Base-by-base conservation (phyloP, 257 asterid species). In the Phtheirospermum japonicum region DNA sequence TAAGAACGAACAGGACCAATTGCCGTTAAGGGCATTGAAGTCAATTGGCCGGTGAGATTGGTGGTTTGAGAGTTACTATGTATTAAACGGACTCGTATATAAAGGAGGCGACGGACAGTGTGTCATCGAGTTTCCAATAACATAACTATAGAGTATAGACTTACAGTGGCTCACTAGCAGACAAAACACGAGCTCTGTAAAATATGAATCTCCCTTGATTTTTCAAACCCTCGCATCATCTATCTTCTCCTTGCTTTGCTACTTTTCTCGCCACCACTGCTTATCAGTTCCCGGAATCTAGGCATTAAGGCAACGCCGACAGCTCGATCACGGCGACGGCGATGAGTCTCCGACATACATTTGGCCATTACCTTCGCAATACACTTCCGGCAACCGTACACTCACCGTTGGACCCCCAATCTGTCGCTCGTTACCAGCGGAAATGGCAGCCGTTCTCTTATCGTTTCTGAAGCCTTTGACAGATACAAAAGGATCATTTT, bases 321-420 rank as follows among this genome's bases (percentile, higher is more conserved):
- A 69, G 5, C 68, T 77, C 58, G 66, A 75, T 59, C 31, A 34
- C 8, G 66, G 51, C 58, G 71, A 66, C 48, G 52, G 17, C 61
- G 76, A 61, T 45, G 86, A 77, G 7, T 64, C 87, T 42, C 83
- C 78, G 34, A 70, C 82, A 6, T 86, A 78, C 59, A 19, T 91
- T 23, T 91, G 96, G 98, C 98, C 98, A 4, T 61, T 88, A 75
- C 98, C 98, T 11, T 69, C 68, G 45, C 69, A 83, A 3, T 84
- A 73, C 83, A 86, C 94, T 68, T 84, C 43, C 72, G 96, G 95
- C 48, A 88, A 86, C 68, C 74, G 77, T 62, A 84, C 95, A 17
- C 85, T 91, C 76, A 73, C 85, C 54, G 94, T 91, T 58, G 85
- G 84, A n/a, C n/a, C 79, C 96, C 96, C 12, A 77, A 84, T 57